These are phyloP conservation scores for Pseudogymnoascus sp. DNA, from an alignment of 2,329 filamentous ascomycete genomes.

Conservation along the genomic window DNA sequence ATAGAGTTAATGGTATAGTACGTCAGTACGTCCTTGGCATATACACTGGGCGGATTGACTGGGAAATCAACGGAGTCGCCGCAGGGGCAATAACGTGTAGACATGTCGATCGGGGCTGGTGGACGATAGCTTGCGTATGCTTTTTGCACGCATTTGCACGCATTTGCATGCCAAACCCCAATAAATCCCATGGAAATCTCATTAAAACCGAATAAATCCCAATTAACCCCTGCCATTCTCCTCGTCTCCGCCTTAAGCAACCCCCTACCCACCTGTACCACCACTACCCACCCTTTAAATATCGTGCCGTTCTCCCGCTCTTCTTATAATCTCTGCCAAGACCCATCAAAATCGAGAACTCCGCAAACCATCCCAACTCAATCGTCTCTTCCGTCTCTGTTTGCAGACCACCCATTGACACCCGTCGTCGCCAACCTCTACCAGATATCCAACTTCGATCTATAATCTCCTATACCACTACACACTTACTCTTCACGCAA, in stretches of 20 bases:
- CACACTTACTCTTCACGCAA: neutral
- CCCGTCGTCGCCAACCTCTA: neutral
- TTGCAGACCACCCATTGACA: neutral
- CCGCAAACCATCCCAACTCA: neutral
- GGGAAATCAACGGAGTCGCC: neutral
- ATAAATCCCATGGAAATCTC: neutral
- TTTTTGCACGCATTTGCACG: neutral
- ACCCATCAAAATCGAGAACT: neutral
- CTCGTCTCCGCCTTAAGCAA: neutral
- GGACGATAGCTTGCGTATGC: neutral
- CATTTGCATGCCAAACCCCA: neutral
- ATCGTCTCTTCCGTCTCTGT: neutral
- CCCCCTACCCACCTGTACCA: neutral
- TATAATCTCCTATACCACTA: neutral
- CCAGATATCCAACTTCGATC: neutral
- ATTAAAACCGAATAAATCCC: neutral
- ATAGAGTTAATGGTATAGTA: neutral
- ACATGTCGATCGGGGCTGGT: neutral
- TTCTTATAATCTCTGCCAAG: neutral
- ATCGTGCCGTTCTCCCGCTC: constrained; percentile 4
- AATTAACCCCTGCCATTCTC: neutral
- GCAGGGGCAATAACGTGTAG: neutral
- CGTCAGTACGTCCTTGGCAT: neutral
- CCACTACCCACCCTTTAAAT: neutral
- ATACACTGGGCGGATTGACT: neutral